Conservation (phyloP, 2,329 filamentous ascomycete genomes). For the Pestalotiopsis sp. region DNA sequence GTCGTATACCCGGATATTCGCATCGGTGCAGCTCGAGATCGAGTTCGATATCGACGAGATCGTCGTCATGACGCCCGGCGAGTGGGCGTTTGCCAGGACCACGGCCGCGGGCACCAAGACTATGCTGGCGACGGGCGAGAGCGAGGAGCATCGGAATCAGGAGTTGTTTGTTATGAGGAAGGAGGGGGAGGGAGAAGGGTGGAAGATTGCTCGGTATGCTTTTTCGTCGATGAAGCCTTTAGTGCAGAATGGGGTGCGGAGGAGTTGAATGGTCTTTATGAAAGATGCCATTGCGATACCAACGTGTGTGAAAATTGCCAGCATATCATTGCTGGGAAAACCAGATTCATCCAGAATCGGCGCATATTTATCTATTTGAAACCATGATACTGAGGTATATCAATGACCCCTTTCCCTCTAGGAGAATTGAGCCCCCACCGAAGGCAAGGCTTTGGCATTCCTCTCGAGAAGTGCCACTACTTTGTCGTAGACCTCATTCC, state of each 20-base stretch:
- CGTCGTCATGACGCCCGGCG: neutral
- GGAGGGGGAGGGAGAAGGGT: neutral
- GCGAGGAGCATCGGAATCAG: slow-evolving; percentile 5
- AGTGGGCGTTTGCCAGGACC: slow-evolving; percentile 5
- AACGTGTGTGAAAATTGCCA: too few relatives aligned
- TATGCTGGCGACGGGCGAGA: neutral
- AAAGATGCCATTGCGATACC: too few relatives aligned
- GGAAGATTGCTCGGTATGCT: slow-evolving; percentile 12
- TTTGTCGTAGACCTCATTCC: too few relatives aligned
- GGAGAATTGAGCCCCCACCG: too few relatives aligned
- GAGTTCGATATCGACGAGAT: slow-evolving; percentile 7
- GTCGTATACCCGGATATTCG: neutral
- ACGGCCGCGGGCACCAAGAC: slow-evolving; percentile 10
- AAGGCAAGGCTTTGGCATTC: too few relatives aligned
- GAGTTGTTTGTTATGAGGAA: slow-evolving; percentile 10
- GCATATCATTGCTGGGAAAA: too few relatives aligned
- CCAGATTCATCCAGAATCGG: too few relatives aligned
- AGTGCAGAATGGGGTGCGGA: slow-evolving; percentile 5
- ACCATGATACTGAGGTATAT: too few relatives aligned
- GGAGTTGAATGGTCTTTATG: neutral
- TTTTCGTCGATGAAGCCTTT: slow-evolving; percentile 11
- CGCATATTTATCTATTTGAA: too few relatives aligned
- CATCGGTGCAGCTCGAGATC: neutral
- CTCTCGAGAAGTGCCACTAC: too few relatives aligned
- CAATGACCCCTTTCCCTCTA: too few relatives aligned